Percentiles rank a stretch among this genome's conserved stretches.
These are phyloP conservation scores for Candolleomyces aberdarensis DNA, from an alignment of 768 basidiomycete genomes.

Conservation along the genomic window DNA sequence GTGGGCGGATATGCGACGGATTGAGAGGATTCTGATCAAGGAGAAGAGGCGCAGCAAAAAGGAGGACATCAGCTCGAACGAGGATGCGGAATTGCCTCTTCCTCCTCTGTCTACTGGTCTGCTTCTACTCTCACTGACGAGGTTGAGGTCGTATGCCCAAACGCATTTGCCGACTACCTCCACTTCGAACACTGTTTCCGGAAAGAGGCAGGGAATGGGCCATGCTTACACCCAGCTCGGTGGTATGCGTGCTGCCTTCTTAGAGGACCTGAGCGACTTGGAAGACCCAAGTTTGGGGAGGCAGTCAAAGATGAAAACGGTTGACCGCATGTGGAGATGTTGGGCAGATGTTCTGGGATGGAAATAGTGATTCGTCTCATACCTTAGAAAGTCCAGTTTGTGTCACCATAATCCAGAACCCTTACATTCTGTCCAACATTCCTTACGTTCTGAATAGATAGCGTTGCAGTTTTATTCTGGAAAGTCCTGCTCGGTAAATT, in stretches of 20 bases:
- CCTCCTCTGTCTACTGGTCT: constrained; percentile 69
- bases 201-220: not conserved
- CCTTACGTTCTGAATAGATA: too few species aligned
- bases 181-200: constrained; percentile 7
- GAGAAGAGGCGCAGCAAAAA: too few species aligned
- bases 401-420: too few species aligned
- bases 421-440: too few species aligned
- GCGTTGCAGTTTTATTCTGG: too few species aligned
- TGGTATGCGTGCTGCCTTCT: constrained; percentile 67
- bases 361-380: constrained; percentile 21
- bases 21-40: constrained; percentile 6
- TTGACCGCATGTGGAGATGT: constrained; percentile 86
- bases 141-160: constrained; percentile 64
- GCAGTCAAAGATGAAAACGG: constrained; percentile 70
- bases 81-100: constrained; percentile 16
- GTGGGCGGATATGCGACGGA: constrained; percentile 8
- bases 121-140: constrained; percentile 66
- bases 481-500: too few species aligned
- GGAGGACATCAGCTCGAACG: not conserved
- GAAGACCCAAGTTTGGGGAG: constrained; percentile 70
- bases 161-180: constrained; percentile 53
- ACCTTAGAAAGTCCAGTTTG: too few species aligned
- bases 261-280: constrained; percentile 81
- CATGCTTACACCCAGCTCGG: not conserved
- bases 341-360: constrained; percentile 76